Base-by-base conservation (phyloP, 495 filamentous ascomycete genomes). In the Venustampulla echinocandica region DNA sequence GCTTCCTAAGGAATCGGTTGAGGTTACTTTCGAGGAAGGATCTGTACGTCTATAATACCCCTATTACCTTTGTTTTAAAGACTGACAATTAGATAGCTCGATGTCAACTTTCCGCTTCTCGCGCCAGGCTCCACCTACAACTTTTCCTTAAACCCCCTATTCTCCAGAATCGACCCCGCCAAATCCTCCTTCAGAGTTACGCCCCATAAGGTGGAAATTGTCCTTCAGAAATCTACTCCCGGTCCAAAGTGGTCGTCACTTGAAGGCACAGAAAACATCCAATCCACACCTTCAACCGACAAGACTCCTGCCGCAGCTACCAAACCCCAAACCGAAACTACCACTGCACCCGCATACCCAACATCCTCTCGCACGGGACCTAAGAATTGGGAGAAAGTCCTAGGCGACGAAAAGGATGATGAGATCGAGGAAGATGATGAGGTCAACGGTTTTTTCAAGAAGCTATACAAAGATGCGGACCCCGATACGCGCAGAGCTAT, bases 371-470 rank as follows among this genome's bases (percentile, higher is more conserved):
- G 79, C 40, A 69, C 67, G 1, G 92, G 90, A 4, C 75, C 84
- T 2, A 95, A 95, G 69, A 73, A 98, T 61, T 97, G 92, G 92
- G 93, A 98, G 55, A 81, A 73, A 1, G 62, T 68, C 4, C 57
- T 65, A 66, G 7, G 55, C 60, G 45, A 61, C 9, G 44, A 57
- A 15, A 73, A 63, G 2, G 69, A 69, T 5, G 76, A 82, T 14
- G n/a, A n/a, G n/a, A n/a, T n/a, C n/a, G n/a, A n/a, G n/a, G 76
- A 80, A 15, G 78, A 77, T 13, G 77, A 72, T 3, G 81, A 86
- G 41, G 76, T 85, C n/a, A 84, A 92, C 50, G 62, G 59, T 2
- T 98, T 97, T 67, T 98, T 98, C 73, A 90, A 93, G 72, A 82
- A 82, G 60, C 71, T 98, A 0, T 97, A 92, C 64, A 80, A 83